phyloP scores from a whole-genome alignment of 192 early-diverging fungal genomes.

The Entomortierella chlamydospora region DNA sequence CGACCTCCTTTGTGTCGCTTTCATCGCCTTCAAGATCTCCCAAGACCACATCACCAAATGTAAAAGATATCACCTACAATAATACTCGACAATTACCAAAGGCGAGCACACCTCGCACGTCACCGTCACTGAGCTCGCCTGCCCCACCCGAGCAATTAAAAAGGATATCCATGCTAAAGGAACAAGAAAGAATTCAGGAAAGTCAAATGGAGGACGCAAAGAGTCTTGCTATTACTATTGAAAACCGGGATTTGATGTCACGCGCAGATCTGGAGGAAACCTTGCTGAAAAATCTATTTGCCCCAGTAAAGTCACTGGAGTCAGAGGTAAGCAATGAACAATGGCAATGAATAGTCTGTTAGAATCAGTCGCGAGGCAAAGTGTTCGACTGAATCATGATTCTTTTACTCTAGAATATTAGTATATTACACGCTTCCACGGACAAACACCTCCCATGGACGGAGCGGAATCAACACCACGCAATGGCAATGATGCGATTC shows the following conservation, averaged over 20 bases:
- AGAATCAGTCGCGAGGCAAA: not conserved
- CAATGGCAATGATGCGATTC: conserved; percentile 49
- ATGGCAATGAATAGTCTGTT: no score
- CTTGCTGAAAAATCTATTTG: conserved; percentile 29
- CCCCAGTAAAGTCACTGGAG: conserved; percentile 22
- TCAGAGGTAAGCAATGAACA: conserved; percentile 24
- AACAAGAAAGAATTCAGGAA: not conserved
- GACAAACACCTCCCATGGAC: conserved; percentile 54
- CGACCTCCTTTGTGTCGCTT: conserved; percentile 1
- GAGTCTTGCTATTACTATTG: conserved; percentile 35
- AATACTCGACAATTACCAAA: not conserved
- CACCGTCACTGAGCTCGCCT: no score
- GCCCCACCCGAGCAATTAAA: not conserved
- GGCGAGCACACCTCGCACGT: not conserved
- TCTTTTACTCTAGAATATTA: conserved; percentile 18
- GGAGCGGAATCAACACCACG: conserved; percentile 10
- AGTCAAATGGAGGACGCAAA: conserved; percentile 29
- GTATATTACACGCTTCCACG: conserved; percentile 35
- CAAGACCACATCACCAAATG: not conserved
- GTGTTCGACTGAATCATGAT: not conserved
- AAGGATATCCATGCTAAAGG: not conserved
- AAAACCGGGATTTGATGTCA: conserved; percentile 31
- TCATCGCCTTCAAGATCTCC: not conserved
- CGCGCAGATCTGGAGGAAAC: conserved; percentile 45
- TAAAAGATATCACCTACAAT: not conserved